Base-by-base conservation (phyloP, 495 filamentous ascomycete species). In the Penicillium diatomitis region DNA sequence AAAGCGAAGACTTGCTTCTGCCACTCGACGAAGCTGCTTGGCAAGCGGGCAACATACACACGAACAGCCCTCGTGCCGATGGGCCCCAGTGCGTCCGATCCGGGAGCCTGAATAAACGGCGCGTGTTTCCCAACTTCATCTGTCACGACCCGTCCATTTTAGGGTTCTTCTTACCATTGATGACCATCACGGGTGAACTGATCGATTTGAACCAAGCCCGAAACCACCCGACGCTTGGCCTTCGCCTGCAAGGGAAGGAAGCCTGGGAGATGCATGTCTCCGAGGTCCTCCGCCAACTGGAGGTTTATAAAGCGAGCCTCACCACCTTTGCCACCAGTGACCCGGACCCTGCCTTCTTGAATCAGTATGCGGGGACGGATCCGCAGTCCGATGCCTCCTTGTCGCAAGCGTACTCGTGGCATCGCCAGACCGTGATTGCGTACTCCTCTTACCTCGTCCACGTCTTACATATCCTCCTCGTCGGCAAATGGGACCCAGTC, bases 131-230 rank as follows among this genome's bases (percentile, higher is more conserved):
- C 10, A 77, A 79, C 53, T 94, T 90, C 62, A 80, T 87, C 56
- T 91, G 87, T 67, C 90, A 86, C 41, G 88, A 89, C 32, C 87
- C 89, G 64, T 87, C 88, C 53, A 86, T 95, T 55, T 92, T 94
- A 56, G 88, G 89, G 49, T 95, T 88, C 68, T 96, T 95, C 70
- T 73, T 92, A 38, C 90, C 90, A 30, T 72, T 96, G 45, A 96
- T 96, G 90, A 89, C 90, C 12, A 94, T 96, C 51, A 81, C 95
- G 6, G 90, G 90, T 20, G 88, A 94, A 67, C 81, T 95, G 51
- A 90, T 95, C 44, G 89, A 96, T 58, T 73, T 96, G 39, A 86
- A 91, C 56, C 90, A 95, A 61, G 84, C 89, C 8, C 79, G 85
- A 43, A 94, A 95, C 60, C 88, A 95, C 57, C 90, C 90, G 0